Base-by-base conservation (phyloP, 257 asterid genomes). In the Solanum bukasovii region DNA sequence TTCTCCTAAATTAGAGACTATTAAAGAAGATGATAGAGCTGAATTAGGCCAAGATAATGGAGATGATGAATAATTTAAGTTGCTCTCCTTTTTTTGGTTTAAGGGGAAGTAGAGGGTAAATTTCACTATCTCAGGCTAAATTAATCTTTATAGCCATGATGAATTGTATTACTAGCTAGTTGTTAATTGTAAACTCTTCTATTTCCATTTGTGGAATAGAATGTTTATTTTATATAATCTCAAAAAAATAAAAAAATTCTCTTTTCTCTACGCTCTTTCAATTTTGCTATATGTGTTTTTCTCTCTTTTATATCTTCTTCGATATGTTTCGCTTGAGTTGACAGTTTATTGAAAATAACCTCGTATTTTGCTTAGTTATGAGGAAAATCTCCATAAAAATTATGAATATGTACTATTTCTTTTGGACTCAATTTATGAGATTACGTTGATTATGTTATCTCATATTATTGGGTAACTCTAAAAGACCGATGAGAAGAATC, bases 1-100 rank as follows among this genome's bases (percentile, higher is more conserved):
- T 87, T 42, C 56, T 44, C 94, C 94, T 1, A 90, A 79, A 84
- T 92, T 93, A 1, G 94, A 90, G 87, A 90, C 94, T 49, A 93
- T 93, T 49, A 29, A 46, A 67, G 94, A 93, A 90, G 85, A 81
- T 81, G 93, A 88, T 6, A 38, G 31, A 42, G 90, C 34, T 3
- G 93, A 90, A 72, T 72, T 33, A 68, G 88, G 52, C 7, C n/a
- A 27, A 21, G 90, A 75, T 65, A n/a, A 65, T 29, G 89, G 87
- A 44, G 44, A 31, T 34, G 59, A 37, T 61, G 37, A 35, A 86
- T 34, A 35, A 72, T 14, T 74, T 1, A 35, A 37, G 42, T 72
- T 78, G 29, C n/a, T 44, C 38, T 12, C 11, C 5, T 18, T 31
- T 71, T 81, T 81, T 27, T 27, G 20, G 38, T 18, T 71, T 72